phyloP scores from a whole-genome alignment of 2,329 filamentous ascomycete species.

The Colletotrichum incanum region DNA sequence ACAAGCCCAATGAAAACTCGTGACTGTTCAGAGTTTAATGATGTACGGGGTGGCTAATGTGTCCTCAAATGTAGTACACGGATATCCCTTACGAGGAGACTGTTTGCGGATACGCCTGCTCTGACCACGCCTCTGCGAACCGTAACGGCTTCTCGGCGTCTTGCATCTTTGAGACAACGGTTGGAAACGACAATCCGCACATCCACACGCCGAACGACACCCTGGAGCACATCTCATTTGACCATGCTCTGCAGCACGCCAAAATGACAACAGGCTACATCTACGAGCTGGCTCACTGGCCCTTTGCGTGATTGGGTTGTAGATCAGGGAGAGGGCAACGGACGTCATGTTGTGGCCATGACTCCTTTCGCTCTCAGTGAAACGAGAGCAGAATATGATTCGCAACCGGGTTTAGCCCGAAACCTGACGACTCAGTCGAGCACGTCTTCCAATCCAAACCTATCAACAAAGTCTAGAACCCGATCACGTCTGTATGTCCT shows the following conservation, averaged over 20 bases:
- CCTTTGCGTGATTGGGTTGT: conserved; percentile 4
- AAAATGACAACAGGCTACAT: conserved; percentile 63
- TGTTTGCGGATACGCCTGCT: conserved; percentile 72
- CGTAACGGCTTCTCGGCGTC: conserved; percentile 77
- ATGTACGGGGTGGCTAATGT: too few relatives aligned
- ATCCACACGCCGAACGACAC: conserved; percentile 83
- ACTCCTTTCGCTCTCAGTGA: too few relatives aligned
- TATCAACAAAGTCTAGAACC: too few relatives aligned
- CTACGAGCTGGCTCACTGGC: conserved; percentile 59
- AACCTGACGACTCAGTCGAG: too few relatives aligned
- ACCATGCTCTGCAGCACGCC: conserved; percentile 77
- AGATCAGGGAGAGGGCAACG: too few relatives aligned
- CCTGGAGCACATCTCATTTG: conserved; percentile 78
- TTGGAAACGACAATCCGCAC: conserved; percentile 75
- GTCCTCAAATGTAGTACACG: conserved; percentile 49
- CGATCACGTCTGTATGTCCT: too few relatives aligned
- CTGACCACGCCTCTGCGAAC: conserved; percentile 78
- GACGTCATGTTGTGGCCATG: too few relatives aligned
- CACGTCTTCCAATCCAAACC: too few relatives aligned
- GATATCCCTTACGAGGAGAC: conserved; percentile 61
- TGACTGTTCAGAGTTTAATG: neutral
- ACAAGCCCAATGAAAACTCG: neutral
- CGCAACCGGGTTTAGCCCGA: too few relatives aligned
- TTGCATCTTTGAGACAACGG: conserved; percentile 75
- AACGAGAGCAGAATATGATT: too few relatives aligned